A percentile compares a stretch with the other conserved stretches of the same genome.
Evolutionary conservation across 2,329 filamentous ascomycete genomes (phyloP).

Genomic region (Aspergillus transmontanensis): DNA sequence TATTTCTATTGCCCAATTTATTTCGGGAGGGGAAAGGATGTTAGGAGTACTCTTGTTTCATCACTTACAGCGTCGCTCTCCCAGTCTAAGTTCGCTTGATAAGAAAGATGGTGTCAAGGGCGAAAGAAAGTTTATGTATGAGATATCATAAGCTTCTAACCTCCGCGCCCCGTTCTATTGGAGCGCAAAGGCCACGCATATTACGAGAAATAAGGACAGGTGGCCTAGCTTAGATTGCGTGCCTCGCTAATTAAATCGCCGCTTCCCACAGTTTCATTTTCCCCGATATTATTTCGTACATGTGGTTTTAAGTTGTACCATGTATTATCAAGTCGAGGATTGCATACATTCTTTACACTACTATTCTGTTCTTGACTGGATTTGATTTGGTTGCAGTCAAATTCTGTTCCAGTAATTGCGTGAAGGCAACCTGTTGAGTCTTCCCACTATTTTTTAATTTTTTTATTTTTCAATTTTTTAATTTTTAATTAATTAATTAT

Average conservation of each 20-base stretch:
- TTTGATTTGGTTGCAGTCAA: not conserved
- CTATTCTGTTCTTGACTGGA: not conserved
- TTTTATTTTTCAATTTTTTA: no score
- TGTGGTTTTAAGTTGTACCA: not conserved
- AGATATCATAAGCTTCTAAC: slow-evolving; percentile 4
- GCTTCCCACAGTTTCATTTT: not conserved
- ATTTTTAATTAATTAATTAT: no score
- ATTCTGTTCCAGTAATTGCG: not conserved
- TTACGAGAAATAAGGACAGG: not conserved
- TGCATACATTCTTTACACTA: not conserved
- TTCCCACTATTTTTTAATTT: not conserved
- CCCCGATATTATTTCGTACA: slow-evolving; percentile 3
- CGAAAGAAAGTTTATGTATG: slow-evolving; percentile 2
- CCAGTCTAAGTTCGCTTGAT: not conserved
- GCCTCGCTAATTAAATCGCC: slow-evolving; percentile 6
- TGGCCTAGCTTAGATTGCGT: slow-evolving; percentile 14
- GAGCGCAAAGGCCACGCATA: not conserved
- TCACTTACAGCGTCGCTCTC: not conserved
- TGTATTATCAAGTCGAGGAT: not conserved
- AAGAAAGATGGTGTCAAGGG: not conserved
- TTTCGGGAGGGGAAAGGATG: not conserved
- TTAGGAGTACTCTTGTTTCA: not conserved
- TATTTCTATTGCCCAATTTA: not conserved
- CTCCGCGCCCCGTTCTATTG: slow-evolving; percentile 1
- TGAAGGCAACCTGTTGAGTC: not conserved